Evolutionary conservation across 495 filamentous ascomycete genomes (phyloP).

Genomic region (Trichoderma asperelloides): DNA sequence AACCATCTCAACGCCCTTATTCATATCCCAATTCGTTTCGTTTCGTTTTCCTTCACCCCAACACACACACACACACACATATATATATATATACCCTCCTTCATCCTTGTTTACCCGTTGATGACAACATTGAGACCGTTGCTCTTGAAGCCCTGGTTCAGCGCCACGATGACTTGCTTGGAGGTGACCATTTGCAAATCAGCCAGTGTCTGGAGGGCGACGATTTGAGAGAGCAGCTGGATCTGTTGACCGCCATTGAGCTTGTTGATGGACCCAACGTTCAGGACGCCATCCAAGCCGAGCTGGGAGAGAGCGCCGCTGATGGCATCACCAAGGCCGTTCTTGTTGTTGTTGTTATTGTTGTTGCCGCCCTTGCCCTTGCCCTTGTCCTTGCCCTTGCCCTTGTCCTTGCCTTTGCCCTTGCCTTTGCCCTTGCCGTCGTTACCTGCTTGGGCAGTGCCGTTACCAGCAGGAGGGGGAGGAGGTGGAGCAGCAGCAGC

Average conservation of each 20-base stretch:
- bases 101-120: background rate
- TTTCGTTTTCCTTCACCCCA: background rate
- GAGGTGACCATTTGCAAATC: background rate
- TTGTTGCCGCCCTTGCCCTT: conserved; percentile 5
- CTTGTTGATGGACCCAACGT: conserved; percentile 11
- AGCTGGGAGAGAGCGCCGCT: conserved; percentile 15
- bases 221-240: background rate
- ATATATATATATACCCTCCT: background rate
- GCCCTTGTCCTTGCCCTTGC: conserved; percentile 5
- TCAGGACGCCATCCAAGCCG: conserved; percentile 11
- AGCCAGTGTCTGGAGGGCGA: background rate
- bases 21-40: background rate
- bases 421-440: conserved; percentile 9
- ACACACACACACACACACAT: background rate
- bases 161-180: background rate
- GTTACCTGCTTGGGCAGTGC: background rate
- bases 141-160: background rate
- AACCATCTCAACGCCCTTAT: background rate
- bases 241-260: conserved; percentile 22
- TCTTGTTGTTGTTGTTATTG: conserved; percentile 6
- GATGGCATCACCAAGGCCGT: conserved; percentile 14
- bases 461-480: background rate
- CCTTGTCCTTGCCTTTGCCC: background rate
- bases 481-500: background rate
- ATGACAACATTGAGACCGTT: background rate